phyloP scores from a whole-genome alignment of 108 stramenopile genomes.

The Skeletonema tropicum region DNA sequence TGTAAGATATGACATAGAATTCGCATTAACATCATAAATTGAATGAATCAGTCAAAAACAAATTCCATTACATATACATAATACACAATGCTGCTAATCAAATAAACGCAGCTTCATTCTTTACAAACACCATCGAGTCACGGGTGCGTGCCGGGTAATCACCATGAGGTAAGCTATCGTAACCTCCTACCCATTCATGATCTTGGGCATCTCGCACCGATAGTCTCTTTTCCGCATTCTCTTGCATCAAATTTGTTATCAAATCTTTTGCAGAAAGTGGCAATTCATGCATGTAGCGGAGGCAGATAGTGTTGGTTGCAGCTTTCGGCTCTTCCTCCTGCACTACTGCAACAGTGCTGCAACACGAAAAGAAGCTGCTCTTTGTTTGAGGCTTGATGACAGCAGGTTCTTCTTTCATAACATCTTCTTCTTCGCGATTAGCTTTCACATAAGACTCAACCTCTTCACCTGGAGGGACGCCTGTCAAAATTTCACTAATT shows the following conservation, averaged over 20 bases:
- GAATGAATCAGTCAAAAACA: background rate
- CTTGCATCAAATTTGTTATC: conserved; percentile 57
- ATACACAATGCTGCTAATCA: background rate
- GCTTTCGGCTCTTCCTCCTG: background rate
- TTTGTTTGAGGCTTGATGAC: background rate
- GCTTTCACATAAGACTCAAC: conserved; percentile 8
- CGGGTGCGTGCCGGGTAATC: conserved; percentile 61
- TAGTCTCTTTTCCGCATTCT: conserved; percentile 64
- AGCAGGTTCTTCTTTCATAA: background rate
- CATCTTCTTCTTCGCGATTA: conserved; percentile 5
- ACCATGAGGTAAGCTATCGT: conserved; percentile 59
- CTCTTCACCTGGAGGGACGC: conserved; percentile 78
- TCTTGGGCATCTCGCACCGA: conserved; percentile 80
- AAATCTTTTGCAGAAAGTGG: conserved; percentile 63
- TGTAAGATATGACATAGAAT: background rate
- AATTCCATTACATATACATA: no score
- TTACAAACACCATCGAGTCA: conserved; percentile 53
- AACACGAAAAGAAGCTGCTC: background rate
- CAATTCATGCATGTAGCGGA: conserved; percentile 63
- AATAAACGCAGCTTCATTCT: conserved; percentile 3
- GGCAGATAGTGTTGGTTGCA: conserved; percentile 12
- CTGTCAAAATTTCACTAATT: conserved; percentile 69
- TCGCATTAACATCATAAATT: no score
- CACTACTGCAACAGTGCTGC: background rate
- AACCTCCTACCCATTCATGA: conserved; percentile 75